A percentile compares a stretch with the other conserved stretches of the same genome.
These are phyloP conservation scores for Microdochium trichocladiopsis DNA, from an alignment of 2,329 filamentous ascomycete genomes.

Conservation along the genomic window DNA sequence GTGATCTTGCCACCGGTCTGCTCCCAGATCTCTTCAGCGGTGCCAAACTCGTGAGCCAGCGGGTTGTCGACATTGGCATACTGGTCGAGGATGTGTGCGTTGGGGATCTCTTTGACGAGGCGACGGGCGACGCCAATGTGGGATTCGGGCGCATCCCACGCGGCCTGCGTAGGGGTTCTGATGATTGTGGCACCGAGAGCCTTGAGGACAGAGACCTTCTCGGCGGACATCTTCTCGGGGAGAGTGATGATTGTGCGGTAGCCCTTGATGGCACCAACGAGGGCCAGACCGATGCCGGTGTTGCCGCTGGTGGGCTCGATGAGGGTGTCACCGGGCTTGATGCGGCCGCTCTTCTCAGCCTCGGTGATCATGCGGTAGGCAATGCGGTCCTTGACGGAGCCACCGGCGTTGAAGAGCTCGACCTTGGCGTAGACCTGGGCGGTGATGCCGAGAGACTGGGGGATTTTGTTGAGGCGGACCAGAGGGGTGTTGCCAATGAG, in stretches of 20 bases:
- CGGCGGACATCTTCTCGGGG: constrained; percentile 98
- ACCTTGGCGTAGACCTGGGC: constrained; percentile 86
- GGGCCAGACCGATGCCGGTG: constrained; percentile 91
- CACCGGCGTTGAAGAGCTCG: constrained; percentile 90
- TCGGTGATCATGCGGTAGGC: constrained; percentile 96
- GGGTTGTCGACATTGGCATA: constrained; percentile 92
- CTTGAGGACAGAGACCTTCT: constrained; percentile 92
- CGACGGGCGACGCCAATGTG: constrained; percentile 92
- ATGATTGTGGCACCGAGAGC: constrained; percentile 96
- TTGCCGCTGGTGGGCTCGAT: constrained; percentile 98
- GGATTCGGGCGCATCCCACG: constrained; percentile 89
- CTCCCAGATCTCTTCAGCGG: constrained; percentile 91
- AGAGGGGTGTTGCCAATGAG: constrained; percentile 96
- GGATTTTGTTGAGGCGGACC: constrained; percentile 87
- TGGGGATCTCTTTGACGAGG: constrained; percentile 90
- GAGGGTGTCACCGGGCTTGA: constrained; percentile 93
- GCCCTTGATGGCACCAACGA: constrained; percentile 92
- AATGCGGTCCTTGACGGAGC: constrained; percentile 91
- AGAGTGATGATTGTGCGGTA: constrained; percentile 99
- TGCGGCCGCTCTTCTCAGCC: constrained; percentile 82
- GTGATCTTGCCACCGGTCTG: constrained; percentile 81
- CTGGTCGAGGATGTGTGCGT: constrained; percentile 95
- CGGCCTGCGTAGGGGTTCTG: constrained; percentile 90
- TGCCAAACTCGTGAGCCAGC: constrained; percentile 86
- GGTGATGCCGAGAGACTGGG: constrained; percentile 82